Percentiles rank a stretch among this genome's conserved stretches.
Conservation (phyloP, 352 stramenopile species). For the Pythium grandisporangium region DNA sequence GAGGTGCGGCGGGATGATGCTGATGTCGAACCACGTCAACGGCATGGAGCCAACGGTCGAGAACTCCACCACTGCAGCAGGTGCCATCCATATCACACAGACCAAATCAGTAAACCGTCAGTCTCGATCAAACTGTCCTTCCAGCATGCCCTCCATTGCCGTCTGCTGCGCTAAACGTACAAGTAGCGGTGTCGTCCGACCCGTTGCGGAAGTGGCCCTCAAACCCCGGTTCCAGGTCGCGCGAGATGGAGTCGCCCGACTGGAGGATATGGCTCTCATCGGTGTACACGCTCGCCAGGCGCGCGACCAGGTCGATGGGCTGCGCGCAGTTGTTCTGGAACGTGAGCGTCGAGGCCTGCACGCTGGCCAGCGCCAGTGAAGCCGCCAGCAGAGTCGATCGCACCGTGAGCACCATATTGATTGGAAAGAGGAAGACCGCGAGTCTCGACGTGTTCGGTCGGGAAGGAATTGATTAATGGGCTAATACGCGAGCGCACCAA, state of each 20-base stretch:
- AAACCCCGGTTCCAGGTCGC: constrained; percentile 44
- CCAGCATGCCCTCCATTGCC: too few relatives aligned
- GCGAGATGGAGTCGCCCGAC: constrained; percentile 21
- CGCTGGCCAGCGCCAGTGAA: not conserved
- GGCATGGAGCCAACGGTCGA: constrained; percentile 45
- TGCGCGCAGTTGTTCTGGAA: constrained; percentile 50
- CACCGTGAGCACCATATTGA: not conserved
- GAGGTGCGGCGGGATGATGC: constrained; percentile 53
- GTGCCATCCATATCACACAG: not conserved
- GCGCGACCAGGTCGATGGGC: constrained; percentile 46
- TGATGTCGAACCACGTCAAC: constrained; percentile 62
- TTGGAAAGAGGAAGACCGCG: too few relatives aligned
- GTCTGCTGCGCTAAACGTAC: too few relatives aligned
- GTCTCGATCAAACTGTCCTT: too few relatives aligned
- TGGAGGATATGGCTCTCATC: constrained; percentile 31
- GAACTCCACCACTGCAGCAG: constrained; percentile 54
- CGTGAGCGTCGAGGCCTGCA: constrained; percentile 35
- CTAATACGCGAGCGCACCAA: too few relatives aligned
- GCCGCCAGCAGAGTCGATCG: not conserved
- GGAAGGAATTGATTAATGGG: too few relatives aligned
- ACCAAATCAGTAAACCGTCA: too few relatives aligned
- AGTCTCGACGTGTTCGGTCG: too few relatives aligned
- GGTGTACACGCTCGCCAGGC: constrained; percentile 35
- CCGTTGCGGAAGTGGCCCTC: constrained; percentile 66
- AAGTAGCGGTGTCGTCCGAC: constrained; percentile 36